Base-by-base conservation (phyloP, 2,329 filamentous ascomycete species). In the Myriosclerotinia curreyana region DNA sequence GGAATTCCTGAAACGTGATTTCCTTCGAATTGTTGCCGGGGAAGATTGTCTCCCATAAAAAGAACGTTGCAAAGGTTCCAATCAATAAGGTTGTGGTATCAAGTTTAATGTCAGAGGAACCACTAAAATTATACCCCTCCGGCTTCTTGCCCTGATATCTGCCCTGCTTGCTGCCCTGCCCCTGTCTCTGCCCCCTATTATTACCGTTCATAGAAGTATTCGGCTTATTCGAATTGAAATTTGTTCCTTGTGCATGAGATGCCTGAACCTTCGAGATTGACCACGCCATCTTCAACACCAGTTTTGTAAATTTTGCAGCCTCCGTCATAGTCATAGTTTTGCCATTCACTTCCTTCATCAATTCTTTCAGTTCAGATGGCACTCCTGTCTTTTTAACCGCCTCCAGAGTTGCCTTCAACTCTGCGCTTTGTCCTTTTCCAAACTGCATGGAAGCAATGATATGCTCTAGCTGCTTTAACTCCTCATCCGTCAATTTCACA, bases 1-100 rank as follows among this genome's bases (percentile, higher is more conserved):
- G 83, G 79, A 99, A 91, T 78, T 99, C 95, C 78, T 99, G 93
- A 91, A 92, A 99, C 63, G 95, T 98, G 65, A 99, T 97, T 75
- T 99, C 94, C 73, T 86, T 82, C 63, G 79, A 81, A 67, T 81
- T 82, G 68, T 90, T 87, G 25, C 83, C 82, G 4, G 87, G 87
- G 65, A 91, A 82, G 64, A 94, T 78, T 68, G 84, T 81, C 64
- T 83, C 80, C 76, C 86, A 88, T 55, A 87, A 74, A 63, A 89
- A 79, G 73, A 86, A 90, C 14, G 84, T 79, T 42, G 87, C 76
- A 70, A 90, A 82, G 22, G 82, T 77, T 38, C 82, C 81, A 54
- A 87, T n/a, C 38, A 75, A 48, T 40, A 75, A 63, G 14, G 72
- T 69, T 56, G 68, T 69, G 46, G 67, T 63, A 68, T 75, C 73